A percentile compares a stretch with the other conserved stretches of the same genome.
Evolutionary conservation across 495 filamentous ascomycete genomes (phyloP).

Genomic region (Chaetomium fimeti): DNA sequence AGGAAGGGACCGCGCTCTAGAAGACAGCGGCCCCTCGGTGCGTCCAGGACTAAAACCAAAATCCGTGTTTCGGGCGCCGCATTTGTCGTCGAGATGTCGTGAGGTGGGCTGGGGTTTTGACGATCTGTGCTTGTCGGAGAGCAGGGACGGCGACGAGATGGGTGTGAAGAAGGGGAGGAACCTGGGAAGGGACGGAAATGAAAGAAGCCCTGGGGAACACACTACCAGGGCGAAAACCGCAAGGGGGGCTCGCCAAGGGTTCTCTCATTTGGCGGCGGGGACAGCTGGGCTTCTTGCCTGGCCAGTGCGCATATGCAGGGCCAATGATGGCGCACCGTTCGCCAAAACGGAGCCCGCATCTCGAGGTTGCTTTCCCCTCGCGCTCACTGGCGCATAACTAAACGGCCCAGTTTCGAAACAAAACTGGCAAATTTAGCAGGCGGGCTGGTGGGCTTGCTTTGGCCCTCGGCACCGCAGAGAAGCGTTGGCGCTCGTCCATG

Average conservation of each 20-base stretch:
- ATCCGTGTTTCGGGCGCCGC: neutral
- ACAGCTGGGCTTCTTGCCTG: neutral
- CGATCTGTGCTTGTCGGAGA: neutral
- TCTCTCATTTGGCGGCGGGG: slow-evolving; percentile 13
- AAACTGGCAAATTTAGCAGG: neutral
- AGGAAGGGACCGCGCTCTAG: slow-evolving; percentile 12
- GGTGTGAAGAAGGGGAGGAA: neutral
- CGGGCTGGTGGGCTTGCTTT: neutral
- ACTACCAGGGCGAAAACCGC: slow-evolving; percentile 1
- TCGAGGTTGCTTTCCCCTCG: neutral
- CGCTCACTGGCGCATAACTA: neutral
- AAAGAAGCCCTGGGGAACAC: slow-evolving; percentile 5
- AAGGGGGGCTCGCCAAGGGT: slow-evolving; percentile 11
- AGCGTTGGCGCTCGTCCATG: neutral
- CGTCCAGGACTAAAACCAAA: neutral
- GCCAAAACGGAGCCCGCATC: slow-evolving; percentile 10
- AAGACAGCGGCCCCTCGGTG: slow-evolving; percentile 6
- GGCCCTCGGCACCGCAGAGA: too few species aligned
- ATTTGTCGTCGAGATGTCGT: neutral
- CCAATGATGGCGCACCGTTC: neutral
- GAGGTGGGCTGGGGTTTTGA: neutral
- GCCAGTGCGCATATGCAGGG: neutral
- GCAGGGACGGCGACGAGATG: neutral
- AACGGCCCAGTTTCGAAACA: slow-evolving; percentile 5
- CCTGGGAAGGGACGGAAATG: slow-evolving; percentile 11